Conservation (phyloP, 306 rosid species). For the Argentina anserina region DNA sequence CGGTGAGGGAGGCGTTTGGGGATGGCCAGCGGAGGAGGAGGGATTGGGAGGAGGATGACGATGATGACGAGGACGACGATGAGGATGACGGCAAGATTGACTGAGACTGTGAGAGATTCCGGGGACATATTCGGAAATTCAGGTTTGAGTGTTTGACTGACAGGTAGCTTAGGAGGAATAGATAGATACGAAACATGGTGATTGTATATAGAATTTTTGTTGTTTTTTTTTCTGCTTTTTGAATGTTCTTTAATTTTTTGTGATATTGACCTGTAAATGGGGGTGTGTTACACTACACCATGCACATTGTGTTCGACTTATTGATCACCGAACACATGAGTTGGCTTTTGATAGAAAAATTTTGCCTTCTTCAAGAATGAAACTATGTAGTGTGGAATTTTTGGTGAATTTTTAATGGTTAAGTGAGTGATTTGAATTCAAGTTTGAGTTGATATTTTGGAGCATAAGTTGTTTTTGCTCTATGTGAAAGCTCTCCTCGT, state of each 20-base stretch:
- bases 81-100: constrained; percentile 28
- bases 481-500: too few relatives aligned
- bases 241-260: neutral
- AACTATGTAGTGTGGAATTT: neutral
- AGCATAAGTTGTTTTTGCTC: too few relatives aligned
- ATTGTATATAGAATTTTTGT: constrained; percentile 5
- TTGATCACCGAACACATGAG: constrained; percentile 5
- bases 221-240: neutral
- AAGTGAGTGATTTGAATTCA: neutral
- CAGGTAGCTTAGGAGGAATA: constrained; percentile 16
- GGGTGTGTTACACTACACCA: neutral
- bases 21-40: constrained; percentile 4
- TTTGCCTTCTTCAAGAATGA: neutral
- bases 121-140: constrained; percentile 10
- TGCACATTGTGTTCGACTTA: neutral
- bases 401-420: too few relatives aligned
- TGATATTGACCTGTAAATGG: constrained; percentile 5
- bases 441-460: neutral
- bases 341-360: neutral
- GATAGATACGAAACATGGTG: neutral
- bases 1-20: constrained; percentile 6
- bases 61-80: constrained; percentile 5
- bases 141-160: constrained; percentile 47
- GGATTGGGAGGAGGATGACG: neutral
- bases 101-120: neutral